A percentile compares a stretch with the other conserved stretches of the same genome.
phyloP scores from a whole-genome alignment of 495 filamentous ascomycete species.

The Podospora conica region DNA sequence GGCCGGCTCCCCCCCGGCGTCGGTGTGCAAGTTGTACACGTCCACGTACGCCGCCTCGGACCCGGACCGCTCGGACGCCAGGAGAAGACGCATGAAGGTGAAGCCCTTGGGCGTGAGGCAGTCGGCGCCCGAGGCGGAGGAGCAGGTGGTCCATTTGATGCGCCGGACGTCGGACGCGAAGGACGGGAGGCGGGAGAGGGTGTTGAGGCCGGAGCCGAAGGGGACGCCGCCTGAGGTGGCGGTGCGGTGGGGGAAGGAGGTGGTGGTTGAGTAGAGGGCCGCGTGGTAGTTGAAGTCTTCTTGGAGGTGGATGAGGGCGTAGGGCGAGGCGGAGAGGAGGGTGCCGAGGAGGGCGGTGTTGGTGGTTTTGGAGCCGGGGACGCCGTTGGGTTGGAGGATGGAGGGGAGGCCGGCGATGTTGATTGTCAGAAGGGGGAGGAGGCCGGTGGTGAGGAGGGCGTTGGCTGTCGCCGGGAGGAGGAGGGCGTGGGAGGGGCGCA shows the following conservation, averaged over 20 bases:
- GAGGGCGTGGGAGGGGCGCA: background rate
- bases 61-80: constrained; percentile 5
- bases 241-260: constrained; percentile 49
- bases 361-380: constrained; percentile 48
- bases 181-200: constrained; percentile 47
- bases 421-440: constrained; percentile 49
- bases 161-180: constrained; percentile 52
- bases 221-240: constrained; percentile 55
- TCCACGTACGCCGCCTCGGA: constrained; percentile 43
- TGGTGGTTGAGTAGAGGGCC: constrained; percentile 48
- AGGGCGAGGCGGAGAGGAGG: constrained; percentile 45
- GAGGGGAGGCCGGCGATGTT: constrained; percentile 57
- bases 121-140: constrained; percentile 45
- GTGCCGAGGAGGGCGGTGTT: constrained; percentile 45
- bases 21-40: constrained; percentile 57
- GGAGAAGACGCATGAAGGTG: constrained; percentile 49
- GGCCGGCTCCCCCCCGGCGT: constrained; percentile 47
- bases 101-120: constrained; percentile 63
- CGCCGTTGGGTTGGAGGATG: constrained; percentile 46
- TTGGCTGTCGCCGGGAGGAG: background rate
- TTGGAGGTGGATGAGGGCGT: constrained; percentile 56
- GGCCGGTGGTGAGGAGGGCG: constrained; percentile 14
- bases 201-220: constrained; percentile 57
- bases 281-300: constrained; percentile 66
- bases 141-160: constrained; percentile 52